These are phyloP conservation scores for Gossypioides kirkii DNA, from an alignment of 345 rosid species.

Conservation along the genomic window DNA sequence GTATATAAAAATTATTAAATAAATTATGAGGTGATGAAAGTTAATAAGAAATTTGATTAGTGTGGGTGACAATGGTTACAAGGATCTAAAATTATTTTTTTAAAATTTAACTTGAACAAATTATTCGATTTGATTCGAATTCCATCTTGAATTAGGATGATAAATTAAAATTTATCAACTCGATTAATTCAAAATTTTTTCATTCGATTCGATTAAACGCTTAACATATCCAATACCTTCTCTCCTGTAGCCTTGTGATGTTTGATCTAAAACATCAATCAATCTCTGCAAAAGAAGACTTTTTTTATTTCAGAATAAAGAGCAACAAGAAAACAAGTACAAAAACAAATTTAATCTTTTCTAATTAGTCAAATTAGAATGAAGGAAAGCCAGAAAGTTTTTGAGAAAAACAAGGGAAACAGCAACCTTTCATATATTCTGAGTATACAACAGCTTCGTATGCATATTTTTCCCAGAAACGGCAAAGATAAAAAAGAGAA, in stretches of 20 bases:
- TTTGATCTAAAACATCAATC: constrained; percentile 60
- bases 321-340: not conserved
- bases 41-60: no score
- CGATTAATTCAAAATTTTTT: no score
- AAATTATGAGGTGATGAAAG: no score
- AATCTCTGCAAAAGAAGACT: constrained; percentile 27
- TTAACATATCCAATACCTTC: constrained; percentile 39
- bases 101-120: no score
- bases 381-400: not conserved
- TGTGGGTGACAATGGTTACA: no score
- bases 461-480: constrained; percentile 56
- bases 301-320: no score
- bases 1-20: no score
- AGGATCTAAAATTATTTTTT: no score
- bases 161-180: no score
- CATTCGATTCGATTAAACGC: no score
- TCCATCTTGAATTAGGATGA: no score
- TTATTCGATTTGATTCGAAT: no score
- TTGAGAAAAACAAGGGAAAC: not conserved
- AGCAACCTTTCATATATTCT: constrained; percentile 24
- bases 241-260: constrained; percentile 68
- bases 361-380: not conserved
- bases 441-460: constrained; percentile 49
- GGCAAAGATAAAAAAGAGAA: constrained; percentile 58
- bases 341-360: not conserved